Conservation (phyloP, 495 filamentous ascomycete species). For the Tuber umbilicatum region DNA sequence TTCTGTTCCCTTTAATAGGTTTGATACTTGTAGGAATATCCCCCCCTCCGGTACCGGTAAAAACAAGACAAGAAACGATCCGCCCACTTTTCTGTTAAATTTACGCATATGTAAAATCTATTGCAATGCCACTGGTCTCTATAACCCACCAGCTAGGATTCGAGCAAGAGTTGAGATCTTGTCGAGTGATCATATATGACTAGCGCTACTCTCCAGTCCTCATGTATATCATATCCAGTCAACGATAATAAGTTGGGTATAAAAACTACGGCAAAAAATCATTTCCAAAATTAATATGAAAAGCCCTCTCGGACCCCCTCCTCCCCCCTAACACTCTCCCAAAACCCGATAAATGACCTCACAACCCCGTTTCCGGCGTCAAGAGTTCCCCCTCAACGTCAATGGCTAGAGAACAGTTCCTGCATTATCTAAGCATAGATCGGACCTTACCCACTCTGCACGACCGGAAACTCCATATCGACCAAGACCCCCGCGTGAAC, state of each 20-base stretch:
- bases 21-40: too few species aligned
- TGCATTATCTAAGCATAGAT: not conserved
- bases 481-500: constrained; percentile 17
- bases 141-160: too few species aligned
- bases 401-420: not conserved
- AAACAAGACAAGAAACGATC: too few species aligned
- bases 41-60: too few species aligned
- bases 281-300: not conserved
- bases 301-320: not conserved
- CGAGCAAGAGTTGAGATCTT: not conserved
- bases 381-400: not conserved
- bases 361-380: not conserved
- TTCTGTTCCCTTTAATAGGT: too few species aligned
- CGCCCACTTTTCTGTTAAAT: too few species aligned
- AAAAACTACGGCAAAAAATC: not conserved
- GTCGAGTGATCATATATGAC: not conserved
- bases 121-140: too few species aligned
- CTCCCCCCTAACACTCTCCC: not conserved
- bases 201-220: not conserved
- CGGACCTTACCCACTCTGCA: not conserved
- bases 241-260: not conserved
- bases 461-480: constrained; percentile 21
- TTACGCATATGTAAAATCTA: too few species aligned
- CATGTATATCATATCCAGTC: not conserved
- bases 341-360: not conserved